Conservation (phyloP, 1,139 yeast genomes). For the Debaryomyces udenii region DNA sequence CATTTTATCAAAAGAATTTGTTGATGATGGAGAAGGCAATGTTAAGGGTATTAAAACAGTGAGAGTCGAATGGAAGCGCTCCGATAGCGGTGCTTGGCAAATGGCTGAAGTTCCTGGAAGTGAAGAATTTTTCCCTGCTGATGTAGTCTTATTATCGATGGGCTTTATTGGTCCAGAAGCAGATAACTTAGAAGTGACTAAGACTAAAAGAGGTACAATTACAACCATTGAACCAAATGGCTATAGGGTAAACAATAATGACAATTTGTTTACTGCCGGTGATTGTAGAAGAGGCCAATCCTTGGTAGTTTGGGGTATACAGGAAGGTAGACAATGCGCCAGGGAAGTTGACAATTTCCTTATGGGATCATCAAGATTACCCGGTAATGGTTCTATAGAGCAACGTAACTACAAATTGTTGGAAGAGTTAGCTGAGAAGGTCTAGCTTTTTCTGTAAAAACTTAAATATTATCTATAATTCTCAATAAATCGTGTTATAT, state of each 20-base stretch:
- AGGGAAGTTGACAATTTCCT: conserved; percentile 83
- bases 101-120: conserved; percentile 97
- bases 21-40: conserved; percentile 92
- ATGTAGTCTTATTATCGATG: conserved; percentile 91
- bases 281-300: conserved; percentile 99
- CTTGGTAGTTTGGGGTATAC: conserved; percentile 98
- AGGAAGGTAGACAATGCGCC: conserved; percentile 99
- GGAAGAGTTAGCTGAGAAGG: conserved; percentile 72
- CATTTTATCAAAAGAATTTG: conserved; percentile 91
- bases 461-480: not conserved
- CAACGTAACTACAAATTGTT: conserved; percentile 76
- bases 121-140: conserved; percentile 94
- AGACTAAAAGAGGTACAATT: conserved; percentile 88
- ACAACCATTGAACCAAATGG: conserved; percentile 67
- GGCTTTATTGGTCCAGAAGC: conserved; percentile 97
- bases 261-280: conserved; percentile 90
- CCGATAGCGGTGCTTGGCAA: conserved; percentile 97
- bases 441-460: conserved; percentile 23
- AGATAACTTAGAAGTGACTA: conserved; percentile 68
- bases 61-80: conserved; percentile 96
- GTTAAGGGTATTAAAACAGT: conserved; percentile 94
- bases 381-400: conserved; percentile 92
- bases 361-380: conserved; percentile 79
- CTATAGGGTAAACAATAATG: conserved; percentile 65
- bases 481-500: not conserved